Base-by-base conservation (phyloP, 1,284 basidiomycete genomes). In the Trametes sp. region DNA sequence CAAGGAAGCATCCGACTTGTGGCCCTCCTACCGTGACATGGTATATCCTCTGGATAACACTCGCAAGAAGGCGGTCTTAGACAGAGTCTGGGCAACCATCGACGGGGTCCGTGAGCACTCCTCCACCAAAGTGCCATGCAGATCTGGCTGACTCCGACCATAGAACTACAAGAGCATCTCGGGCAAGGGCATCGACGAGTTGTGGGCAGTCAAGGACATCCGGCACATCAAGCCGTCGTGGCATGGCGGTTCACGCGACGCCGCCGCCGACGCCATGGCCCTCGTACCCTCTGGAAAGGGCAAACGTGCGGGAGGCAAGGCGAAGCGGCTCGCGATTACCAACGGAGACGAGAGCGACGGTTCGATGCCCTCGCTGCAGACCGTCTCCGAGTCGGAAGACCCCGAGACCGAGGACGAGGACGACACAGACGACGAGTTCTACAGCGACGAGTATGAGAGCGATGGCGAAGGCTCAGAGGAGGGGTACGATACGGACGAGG, bases 401-500 rank as follows among this genome's bases (percentile, higher is more conserved):
- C 81, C 68, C 11, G 69, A 33, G 13, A 50, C 52, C 4, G 59
- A 65, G 9, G 75, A 61, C n/a, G 55, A 67, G 28, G 49, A 76
- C 2, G 74, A 75, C 23, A 74, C 75, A 2, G 67, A 72, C 24
- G 75, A 77, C 0, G 74, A 75, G 21, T 73, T 75, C 2, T 66
- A 71, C 28, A 75, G 76, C 0, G 78, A 76, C 13, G 75, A 80
- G 33, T 79, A 82, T 24, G 81, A 76, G 10, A 75, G 77, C 24
- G 75, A 78, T 8, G 73, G 73, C 10, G 72, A 73, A 9, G 72
- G 66, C 23, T 75, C 78, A 21, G 79, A 83, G 21, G 81, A 76
- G 56, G 83, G 78, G 1, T 91, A 89, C 69, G 84, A 91, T 67
- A 84, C 84, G 7, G 90, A 90, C 52, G 82, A 88, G 59, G 90